Percentiles rank a stretch among this genome's conserved stretches.
Conservation (phyloP, 2,329 filamentous ascomycete species). For the Pseudogymnoascus sp. region DNA sequence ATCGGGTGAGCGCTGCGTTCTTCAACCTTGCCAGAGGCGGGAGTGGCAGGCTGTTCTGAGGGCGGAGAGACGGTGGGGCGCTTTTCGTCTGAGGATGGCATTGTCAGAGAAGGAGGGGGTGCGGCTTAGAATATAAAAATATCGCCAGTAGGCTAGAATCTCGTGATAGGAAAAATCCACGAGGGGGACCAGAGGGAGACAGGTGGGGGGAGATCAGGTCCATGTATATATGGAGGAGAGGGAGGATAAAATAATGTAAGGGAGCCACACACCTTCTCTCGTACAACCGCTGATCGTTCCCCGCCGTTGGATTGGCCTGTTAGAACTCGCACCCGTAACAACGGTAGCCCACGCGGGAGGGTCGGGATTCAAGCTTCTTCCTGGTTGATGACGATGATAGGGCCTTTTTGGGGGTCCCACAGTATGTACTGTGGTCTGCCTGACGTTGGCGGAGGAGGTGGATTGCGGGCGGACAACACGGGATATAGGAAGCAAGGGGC, state of each 20-base stretch:
- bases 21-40: neutral
- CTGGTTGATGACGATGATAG: slow-evolving; percentile 5
- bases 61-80: neutral
- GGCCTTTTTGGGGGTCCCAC: neutral
- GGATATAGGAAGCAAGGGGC: slow-evolving; percentile 3
- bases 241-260: neutral
- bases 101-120: neutral
- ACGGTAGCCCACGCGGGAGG: slow-evolving; percentile 6
- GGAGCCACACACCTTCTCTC: neutral
- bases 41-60: neutral
- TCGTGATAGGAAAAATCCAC: neutral
- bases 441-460: neutral
- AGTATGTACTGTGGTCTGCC: neutral
- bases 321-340: slow-evolving; percentile 4
- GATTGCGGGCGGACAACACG: neutral
- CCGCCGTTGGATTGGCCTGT: slow-evolving; percentile 1
- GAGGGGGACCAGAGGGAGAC: neutral
- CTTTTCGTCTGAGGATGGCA: neutral
- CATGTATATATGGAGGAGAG: neutral
- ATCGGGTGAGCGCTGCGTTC: slow-evolving; percentile 22
- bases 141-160: neutral
- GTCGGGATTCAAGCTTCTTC: slow-evolving; percentile 6
- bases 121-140: neutral
- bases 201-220: neutral
- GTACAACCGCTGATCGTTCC: slow-evolving; percentile 1